Base-by-base conservation (phyloP, 441 rosid genomes). In the Dalechampia spathulata region DNA sequence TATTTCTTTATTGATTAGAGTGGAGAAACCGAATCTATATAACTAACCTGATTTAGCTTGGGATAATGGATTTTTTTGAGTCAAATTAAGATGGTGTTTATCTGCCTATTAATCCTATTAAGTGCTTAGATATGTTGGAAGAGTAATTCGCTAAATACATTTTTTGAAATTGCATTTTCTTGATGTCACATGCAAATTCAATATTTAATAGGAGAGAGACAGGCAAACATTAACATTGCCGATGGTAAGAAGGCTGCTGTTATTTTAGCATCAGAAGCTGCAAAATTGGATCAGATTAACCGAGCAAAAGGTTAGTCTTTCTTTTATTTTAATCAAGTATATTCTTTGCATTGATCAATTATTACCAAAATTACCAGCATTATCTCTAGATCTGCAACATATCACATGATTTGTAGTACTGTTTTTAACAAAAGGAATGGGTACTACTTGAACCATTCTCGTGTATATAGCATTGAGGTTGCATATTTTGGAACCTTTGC, bases 141-240 rank as follows among this genome's bases (percentile, higher is more conserved):
- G 26, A 13, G 16, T 36, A 30, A 2, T 36, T 49, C 7, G 32
- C 17, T 28, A 27, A 30, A 30, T 11, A 6, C 37, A 28, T 7
- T 26, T 17, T 17, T 43, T 3, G n/a, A 52, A 7, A n/a, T 25
- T 54, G 28, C 47, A 19, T 27, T 6, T 30, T 30, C 34, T 30
- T 30, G 8, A 3, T 30, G 4, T 30, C 34, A 3, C 8, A 30
- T 30, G 4, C 5, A 30, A 30, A 4, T 30, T 8, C 8, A 30
- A 3, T 30, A 8, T 30, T 54, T 70, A 53, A 69, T 75, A 91
- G 93, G 98, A 83, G 90, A 85, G 64, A 83, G 92, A 62, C 95
- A 91, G 66, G 74, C 96, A n/a, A 76, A 91, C 78, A 90, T 84
- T 65, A 86, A 86, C 61, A 83, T 86, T 51, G 97, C 97, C 16